phyloP scores from a whole-genome alignment of 2,329 filamentous ascomycete species.

The Aspergillus tubingensis region DNA sequence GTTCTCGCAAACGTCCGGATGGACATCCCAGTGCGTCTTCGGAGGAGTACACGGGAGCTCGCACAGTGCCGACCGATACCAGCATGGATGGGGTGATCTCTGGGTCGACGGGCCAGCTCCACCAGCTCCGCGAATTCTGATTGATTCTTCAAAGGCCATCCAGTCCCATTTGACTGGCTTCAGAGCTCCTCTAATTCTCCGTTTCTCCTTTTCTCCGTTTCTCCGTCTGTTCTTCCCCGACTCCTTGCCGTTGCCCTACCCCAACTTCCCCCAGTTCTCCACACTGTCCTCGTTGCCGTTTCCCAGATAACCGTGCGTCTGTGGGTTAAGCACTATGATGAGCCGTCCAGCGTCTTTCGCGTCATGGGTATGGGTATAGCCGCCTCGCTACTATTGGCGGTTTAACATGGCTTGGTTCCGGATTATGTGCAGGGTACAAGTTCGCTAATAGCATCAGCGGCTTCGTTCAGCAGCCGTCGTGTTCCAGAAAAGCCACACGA shows the following conservation, averaged over 20 bases:
- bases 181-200: neutral
- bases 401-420: neutral
- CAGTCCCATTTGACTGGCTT: neutral
- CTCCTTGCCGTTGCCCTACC: neutral
- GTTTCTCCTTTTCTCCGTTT: slow-evolving; percentile 13
- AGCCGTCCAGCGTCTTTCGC: neutral
- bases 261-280: slow-evolving; percentile 8
- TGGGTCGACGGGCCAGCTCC: neutral
- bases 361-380: neutral
- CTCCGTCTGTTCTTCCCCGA: neutral
- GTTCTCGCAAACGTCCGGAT: neutral
- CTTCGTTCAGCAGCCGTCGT: too few species aligned
- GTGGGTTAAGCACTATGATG: neutral
- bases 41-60: too few species aligned
- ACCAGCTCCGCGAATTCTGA: neutral
- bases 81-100: too few species aligned
- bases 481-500: neutral
- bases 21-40: neutral
- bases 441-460: neutral
- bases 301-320: neutral
- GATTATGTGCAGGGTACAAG: neutral
- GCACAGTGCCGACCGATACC: too few species aligned
- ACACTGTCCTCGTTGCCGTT: neutral
- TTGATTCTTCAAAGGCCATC: neutral
- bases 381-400: neutral